Evolutionary conservation across 2,329 filamentous ascomycete genomes (phyloP), one percentile per base, ranked within the genome.

Genomic region (Penicillium brasilianum): DNA sequence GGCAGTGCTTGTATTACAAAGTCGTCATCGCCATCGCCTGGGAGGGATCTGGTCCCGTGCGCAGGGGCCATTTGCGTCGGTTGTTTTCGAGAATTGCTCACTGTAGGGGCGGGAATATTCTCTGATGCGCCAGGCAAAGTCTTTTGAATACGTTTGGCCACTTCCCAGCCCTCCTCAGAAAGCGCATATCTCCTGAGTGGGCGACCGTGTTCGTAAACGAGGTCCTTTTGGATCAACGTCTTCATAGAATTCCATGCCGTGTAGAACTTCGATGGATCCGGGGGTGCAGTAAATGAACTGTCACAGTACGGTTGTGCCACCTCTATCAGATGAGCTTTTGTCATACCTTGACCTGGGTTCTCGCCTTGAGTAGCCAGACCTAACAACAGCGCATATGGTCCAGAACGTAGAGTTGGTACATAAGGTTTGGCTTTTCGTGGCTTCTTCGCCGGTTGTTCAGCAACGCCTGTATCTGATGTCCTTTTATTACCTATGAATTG

Each of bases 201-300:
- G 16, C 89, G 83, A 0, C 90, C 89, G 56, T 86, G 87, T 66
- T 90, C 88, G 59, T 87, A 88, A 0, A 93, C 89, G 3, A 93
- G 78, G 59, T 92, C 90, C 71, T 93, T 92, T 57, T 87, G 82
- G 5, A 88, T 67, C 34, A 95, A 78, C 0, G 89, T 92, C 72
- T 91, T 91, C 84, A 94, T 93, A 1, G 90, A 92, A 69, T 86
- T 90, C 91, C 91, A 95, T 0, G 91, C 91, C 0, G 91, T 94
- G 68, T 91, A 91, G 69, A 86, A 90, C 59, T 88, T 90, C 11
- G 83, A 88, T 0, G 89, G 81, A 57, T 91, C 88, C 43, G 80
- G 82, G 0, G 90, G 88, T 0, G 85, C 86, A 0, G 85, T 89
- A 69, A 92, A 93, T 0, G 90, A 93, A 1, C 88, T 79, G 71